Base-by-base conservation (phyloP, 257 asterid species). In the Salvia hispanica region DNA sequence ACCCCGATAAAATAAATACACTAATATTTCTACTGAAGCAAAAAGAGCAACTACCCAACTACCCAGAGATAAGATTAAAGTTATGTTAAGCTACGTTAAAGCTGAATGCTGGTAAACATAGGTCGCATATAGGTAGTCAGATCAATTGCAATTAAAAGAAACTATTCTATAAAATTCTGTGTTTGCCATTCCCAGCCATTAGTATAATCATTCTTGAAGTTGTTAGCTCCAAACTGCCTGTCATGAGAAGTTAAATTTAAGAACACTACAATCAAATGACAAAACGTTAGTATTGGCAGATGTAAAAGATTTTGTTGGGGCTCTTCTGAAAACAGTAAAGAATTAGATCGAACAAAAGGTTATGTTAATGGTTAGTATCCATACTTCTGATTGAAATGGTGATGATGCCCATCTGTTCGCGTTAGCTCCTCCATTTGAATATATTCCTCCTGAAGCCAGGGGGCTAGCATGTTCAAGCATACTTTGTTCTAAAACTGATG, bases 391-490 rank as follows among this genome's bases (percentile, higher is more conserved):
- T 84, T 89, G 99, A 82, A 88, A 85, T n/a, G 95, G 93, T 77
- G 99, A 84, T 67, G 89, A 84, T 67, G 89, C 84, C 97, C 99
- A 84, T 89, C 92, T 84, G 98, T 84, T 92, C 98, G 87, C 76
- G 74, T 91, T 91, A 87, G 99, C 96, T 88, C 98, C 98, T 85
- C 91, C 96, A 76, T 91, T 85, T 86, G 99, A 88, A 89, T 72
- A 87, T 67, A 88, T 62, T 83, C 99, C 95, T 85, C 96, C 99
- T 73, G 97, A 86, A 70, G 97, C 95, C 90, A 94, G 84, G 88
- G 97, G 99, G 96, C 95, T 91, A 70, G 96, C 93, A 82, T 84
- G 96, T 87, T 89, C 98, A 89, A 91, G 85, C 96, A 94, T 96
- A 85, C 91, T 87, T 79, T 88, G 99, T 91, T 88, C 99, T 94